Conservation (phyloP, 2,329 filamentous ascomycete species). For the Colletotrichum sp. region DNA sequence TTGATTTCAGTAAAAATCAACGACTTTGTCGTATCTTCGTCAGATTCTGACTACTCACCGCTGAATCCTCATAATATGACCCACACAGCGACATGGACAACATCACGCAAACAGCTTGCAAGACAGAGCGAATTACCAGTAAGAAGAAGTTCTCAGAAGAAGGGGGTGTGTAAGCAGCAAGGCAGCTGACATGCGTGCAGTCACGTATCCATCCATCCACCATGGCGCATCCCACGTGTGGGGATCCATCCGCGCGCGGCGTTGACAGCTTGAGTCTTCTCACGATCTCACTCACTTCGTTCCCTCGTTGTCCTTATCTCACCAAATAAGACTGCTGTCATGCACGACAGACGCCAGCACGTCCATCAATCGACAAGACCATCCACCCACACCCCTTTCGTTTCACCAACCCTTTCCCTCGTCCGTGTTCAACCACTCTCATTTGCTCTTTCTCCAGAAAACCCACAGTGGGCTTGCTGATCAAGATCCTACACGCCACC, state of each 20-base stretch:
- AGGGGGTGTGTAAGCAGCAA: conserved; percentile 9
- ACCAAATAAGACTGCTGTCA: not conserved
- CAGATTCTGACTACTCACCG: not conserved
- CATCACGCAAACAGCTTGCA: not conserved
- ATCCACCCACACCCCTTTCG: not conserved
- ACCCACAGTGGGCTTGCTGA: not conserved
- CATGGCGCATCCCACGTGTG: not conserved
- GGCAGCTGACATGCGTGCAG: conserved; percentile 11
- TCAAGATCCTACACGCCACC: conserved; percentile 3
- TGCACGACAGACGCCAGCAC: not conserved
- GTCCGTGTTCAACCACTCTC: not conserved
- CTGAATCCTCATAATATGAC: not conserved
- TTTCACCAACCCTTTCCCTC: not conserved
- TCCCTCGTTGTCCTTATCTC: not conserved
- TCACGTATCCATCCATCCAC: not conserved
- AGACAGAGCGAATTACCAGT: not conserved
- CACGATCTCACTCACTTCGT: not conserved
- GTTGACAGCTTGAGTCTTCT: not conserved
- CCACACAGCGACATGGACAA: not conserved
- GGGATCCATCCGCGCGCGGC: not conserved
- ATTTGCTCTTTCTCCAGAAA: not conserved
- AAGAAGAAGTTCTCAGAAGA: not conserved
- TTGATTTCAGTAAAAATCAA: not conserved
- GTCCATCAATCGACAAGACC: not conserved
- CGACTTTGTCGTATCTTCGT: not conserved